Base-by-base conservation (phyloP, 1,139 yeast species). In the Pichia sp. region DNA sequence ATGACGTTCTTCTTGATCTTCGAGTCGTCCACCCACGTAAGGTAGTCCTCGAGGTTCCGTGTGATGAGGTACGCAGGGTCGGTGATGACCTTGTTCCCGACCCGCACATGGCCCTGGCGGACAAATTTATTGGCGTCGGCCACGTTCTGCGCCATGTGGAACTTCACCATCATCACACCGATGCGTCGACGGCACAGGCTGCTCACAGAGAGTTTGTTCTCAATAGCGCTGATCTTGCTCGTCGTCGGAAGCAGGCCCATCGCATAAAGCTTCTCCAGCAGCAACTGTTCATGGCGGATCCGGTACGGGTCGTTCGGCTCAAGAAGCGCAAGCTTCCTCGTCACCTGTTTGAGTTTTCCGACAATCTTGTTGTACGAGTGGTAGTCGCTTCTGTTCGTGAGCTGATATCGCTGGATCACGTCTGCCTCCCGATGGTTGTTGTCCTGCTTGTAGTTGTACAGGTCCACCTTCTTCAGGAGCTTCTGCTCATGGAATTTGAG, bases 381-480 rank as follows among this genome's bases (percentile, higher is more conserved):
- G 69, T 95, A 95, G 69, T 95, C 99, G 68, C 90, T 96, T 66
- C 99, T 80, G 68, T 91, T 87, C 64, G 89, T 96, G 50, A 95
- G 79, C 67, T 91, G 96, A 70, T 91, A 95, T 50, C 89, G 87
- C 63, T 95, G 79, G 96, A 93, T 93, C 43, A 95, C 96, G 68
- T 88, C 95, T 36, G 96, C 85, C 64, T 93, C 99, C 58, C 99
- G 76, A 68, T 95, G 99, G 39, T 95, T 91, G 55, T 85, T 85
- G 68, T 93, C 99, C 66, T 90, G 96, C 69, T 93, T 93, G 96
- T 98, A 95, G 70, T 93, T 96, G 51, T 90, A 87, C 74, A 95
- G 89, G 68, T 93, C 98, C 55, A 93, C 98, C 71, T 93, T 95
- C 75, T 88, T 91, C 64, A 93, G 80, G 66, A 93, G 81, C 73